phyloP scores from a whole-genome alignment of 2,329 filamentous ascomycete genomes.

The Apiospora pterosperma region DNA sequence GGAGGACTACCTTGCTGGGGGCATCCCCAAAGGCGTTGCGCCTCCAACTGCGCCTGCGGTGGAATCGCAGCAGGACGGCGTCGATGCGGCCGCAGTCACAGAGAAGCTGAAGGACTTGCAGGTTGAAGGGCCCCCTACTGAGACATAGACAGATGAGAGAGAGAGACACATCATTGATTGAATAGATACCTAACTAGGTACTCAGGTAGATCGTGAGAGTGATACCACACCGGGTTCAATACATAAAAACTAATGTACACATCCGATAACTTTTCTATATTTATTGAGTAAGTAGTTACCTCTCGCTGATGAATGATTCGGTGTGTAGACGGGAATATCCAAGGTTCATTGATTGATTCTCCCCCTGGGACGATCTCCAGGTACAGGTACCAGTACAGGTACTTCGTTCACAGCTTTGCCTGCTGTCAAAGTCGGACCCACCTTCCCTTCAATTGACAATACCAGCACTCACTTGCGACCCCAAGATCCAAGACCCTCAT shows the following conservation, averaged over 20 bases:
- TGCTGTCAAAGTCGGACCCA: background rate
- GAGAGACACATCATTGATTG: background rate
- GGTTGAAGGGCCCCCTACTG: background rate
- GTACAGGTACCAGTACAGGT: constrained; percentile 2
- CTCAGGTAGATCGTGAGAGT: background rate
- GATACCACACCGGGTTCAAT: background rate
- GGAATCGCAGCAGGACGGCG: constrained; percentile 2
- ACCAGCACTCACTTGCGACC: background rate
- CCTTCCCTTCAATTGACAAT: no score
- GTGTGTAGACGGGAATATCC: background rate
- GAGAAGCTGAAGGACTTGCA: constrained; percentile 2
- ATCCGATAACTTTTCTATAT: background rate
- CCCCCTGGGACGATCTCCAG: background rate
- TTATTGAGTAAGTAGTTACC: no score
- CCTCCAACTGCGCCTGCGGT: constrained; percentile 9
- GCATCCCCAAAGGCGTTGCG: constrained; percentile 19
- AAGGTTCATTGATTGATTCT: background rate
- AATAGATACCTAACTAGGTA: no score
- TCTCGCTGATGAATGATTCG: background rate
- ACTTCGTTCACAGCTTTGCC: background rate
- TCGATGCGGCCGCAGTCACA: background rate
- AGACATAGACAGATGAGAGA: background rate
- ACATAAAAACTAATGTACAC: background rate
- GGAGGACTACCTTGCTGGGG: constrained; percentile 81
- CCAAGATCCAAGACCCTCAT: background rate